Evolutionary conservation across 1,139 yeast genomes (phyloP), one percentile per base, ranked within the genome.

Genomic region (Trichomonascaceae sp.): DNA sequence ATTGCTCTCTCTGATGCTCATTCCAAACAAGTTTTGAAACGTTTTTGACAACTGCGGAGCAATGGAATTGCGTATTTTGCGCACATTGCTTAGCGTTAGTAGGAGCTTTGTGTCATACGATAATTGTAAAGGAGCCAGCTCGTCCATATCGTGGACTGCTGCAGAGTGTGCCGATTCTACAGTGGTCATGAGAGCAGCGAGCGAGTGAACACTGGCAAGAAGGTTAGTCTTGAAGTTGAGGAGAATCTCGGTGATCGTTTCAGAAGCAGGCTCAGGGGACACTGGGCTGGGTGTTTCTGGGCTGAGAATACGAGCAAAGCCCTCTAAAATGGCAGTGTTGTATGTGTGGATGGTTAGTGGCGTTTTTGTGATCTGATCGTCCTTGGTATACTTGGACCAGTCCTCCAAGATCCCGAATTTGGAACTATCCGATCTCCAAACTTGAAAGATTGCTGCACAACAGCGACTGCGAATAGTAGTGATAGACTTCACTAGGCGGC

Each of bases 61-160:
- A 1, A 67, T 57, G 9, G 43, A 46, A 14, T 57, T 58, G 28
- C 68, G 59, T 18, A 77, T 51, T 26, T 62, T 63, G 35, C 64
- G 65, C 35, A 76, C 51, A 45, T 76, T 75, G 36, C 72, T 66
- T 32, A 76, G 51, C 0, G 75, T 64, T 31, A 40, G 59, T 46
- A 48, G 57, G 43, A 51, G 57, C 52, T 41, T 64, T 33, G 43
- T 57, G 50, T 40, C 73, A 52, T 36, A 64, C 28, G 46, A 54
- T 47, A 48, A 34, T 30, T 48, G 51, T 28, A 44, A 43, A 2
- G 54, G 53, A 4, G 51, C 41, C 22, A 54, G 37, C 20, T 50
- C 56, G 17, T 38, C 43, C 11, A 38, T 29, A 11, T 37, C 43
- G 28, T 33, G 16, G 32, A 23, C 2, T 5, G 31, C 30, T 16